Percentiles rank a stretch among this genome's conserved stretches.
Evolutionary conservation across 352 stramenopile species (phyloP).

Genomic region (Globisporangium rhizosaccharum): DNA sequence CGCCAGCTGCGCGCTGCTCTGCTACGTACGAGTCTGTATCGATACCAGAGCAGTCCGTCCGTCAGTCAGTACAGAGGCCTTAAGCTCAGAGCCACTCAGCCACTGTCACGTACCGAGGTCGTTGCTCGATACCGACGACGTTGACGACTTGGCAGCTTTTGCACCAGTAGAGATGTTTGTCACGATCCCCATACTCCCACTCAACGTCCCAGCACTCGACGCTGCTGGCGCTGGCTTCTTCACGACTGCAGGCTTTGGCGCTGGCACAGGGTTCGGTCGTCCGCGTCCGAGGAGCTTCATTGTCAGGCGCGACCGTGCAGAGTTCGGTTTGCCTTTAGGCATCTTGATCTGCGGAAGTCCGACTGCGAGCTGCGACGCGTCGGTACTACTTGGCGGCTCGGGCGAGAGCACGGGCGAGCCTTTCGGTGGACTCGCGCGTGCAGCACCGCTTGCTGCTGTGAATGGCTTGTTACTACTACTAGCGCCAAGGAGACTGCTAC

Average conservation of each 20-base stretch:
- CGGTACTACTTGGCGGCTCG: conserved; percentile 25
- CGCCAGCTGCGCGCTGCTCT: conserved; percentile 15
- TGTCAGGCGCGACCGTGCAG: conserved; percentile 59
- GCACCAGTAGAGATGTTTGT: conserved; percentile 54
- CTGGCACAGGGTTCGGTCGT: conserved; percentile 21
- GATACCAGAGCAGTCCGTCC: background rate
- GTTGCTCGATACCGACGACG: conserved; percentile 13
- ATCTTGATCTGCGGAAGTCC: conserved; percentile 19
- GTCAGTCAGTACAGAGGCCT: background rate
- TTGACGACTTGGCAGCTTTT: conserved; percentile 35
- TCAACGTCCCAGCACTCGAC: background rate
- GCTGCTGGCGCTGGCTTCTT: conserved; percentile 29
- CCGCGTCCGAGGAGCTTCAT: conserved; percentile 77
- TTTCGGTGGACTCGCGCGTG: conserved; percentile 47
- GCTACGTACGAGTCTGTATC: conserved; percentile 21
- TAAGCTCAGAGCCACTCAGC: background rate
- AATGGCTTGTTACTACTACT: conserved; percentile 4
- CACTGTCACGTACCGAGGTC: conserved; percentile 15
- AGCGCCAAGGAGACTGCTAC: too few species aligned
- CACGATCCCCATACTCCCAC: conserved; percentile 21
- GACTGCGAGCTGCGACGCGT: conserved; percentile 22
- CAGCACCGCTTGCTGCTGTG: conserved; percentile 12
- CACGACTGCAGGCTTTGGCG: conserved; percentile 19
- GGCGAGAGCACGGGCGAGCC: conserved; percentile 67
- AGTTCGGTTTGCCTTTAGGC: conserved; percentile 64